A percentile compares a stretch with the other conserved stretches of the same genome.
These are phyloP conservation scores for Lathyrus tuberosus DNA, from an alignment of 306 rosid genomes.

Conservation along the genomic window DNA sequence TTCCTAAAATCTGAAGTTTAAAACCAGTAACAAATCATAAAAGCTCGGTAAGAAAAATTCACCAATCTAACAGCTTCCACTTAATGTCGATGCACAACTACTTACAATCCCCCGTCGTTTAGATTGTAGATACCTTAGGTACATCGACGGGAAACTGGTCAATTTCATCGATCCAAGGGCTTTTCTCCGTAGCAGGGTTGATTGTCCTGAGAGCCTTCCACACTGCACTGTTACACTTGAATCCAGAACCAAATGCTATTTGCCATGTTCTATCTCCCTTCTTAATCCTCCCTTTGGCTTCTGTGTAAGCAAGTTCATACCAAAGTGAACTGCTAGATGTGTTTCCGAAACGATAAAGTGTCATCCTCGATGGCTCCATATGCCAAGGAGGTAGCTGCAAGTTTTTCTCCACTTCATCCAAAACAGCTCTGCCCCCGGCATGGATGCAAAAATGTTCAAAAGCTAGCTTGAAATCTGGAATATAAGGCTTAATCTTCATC, in stretches of 20 bases:
- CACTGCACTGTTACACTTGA: slow-evolving; percentile 92
- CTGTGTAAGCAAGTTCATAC: slow-evolving; percentile 88
- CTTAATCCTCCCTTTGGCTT: slow-evolving; percentile 86
- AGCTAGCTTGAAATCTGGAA: slow-evolving; percentile 88
- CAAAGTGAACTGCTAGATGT: slow-evolving; percentile 93
- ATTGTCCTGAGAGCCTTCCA: slow-evolving; percentile 84
- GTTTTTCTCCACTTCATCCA: slow-evolving; percentile 92
- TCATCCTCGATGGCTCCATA: slow-evolving; percentile 98
- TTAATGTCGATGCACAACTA: slow-evolving; percentile 39
- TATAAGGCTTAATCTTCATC: slow-evolving; percentile 91
- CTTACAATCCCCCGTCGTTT: neutral
- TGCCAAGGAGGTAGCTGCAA: slow-evolving; percentile 88
- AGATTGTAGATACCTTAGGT: slow-evolving; percentile 69
- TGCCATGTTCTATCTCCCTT: slow-evolving; percentile 94
- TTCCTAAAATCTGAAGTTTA: slow-evolving; percentile 18
- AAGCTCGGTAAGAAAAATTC: slow-evolving; percentile 28
- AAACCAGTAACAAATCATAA: slow-evolving; percentile 36
- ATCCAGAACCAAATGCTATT: slow-evolving; percentile 92
- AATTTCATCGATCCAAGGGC: slow-evolving; percentile 83
- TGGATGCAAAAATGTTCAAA: slow-evolving; percentile 93
- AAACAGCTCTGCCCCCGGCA: slow-evolving; percentile 90
- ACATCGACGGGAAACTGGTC: slow-evolving; percentile 74
- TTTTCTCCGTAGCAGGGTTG: slow-evolving; percentile 73
- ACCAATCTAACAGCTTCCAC: slow-evolving; percentile 28
- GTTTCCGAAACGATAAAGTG: slow-evolving; percentile 87